A percentile compares a stretch with the other conserved stretches of the same genome.
phyloP scores from a whole-genome alignment of 2,329 filamentous ascomycete species.

The Aspergillus proliferans region DNA sequence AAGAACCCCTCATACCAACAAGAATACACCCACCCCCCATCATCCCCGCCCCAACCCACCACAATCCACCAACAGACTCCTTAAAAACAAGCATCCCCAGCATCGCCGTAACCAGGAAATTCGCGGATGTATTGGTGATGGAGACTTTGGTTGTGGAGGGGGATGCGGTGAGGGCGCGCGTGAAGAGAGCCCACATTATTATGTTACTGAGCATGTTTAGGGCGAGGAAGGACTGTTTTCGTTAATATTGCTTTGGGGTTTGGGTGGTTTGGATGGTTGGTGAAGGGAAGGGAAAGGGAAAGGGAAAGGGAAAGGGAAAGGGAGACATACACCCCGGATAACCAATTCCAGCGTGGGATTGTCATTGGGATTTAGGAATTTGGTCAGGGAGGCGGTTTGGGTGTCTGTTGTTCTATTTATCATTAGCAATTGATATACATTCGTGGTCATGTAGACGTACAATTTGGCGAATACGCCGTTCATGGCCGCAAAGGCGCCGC shows the following conservation, averaged over 20 bases:
- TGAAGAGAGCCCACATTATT: constrained; percentile 61
- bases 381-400: constrained; percentile 49
- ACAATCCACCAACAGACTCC: constrained; percentile 51
- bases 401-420: constrained; percentile 52
- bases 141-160: constrained; percentile 57
- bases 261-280: not conserved
- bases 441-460: constrained; percentile 28
- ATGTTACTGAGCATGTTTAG: constrained; percentile 58
- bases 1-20: constrained; percentile 51
- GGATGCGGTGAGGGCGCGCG: constrained; percentile 54
- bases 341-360: constrained; percentile 43
- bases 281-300: not conserved
- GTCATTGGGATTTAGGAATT: constrained; percentile 37
- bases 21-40: constrained; percentile 58
- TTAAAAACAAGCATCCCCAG: constrained; percentile 54
- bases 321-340: constrained; percentile 46
- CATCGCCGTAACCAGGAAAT: constrained; percentile 57
- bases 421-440: not conserved
- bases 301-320: not conserved
- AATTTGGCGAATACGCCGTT: constrained; percentile 64
- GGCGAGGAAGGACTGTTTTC: constrained; percentile 49
- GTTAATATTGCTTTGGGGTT: constrained; percentile 13
- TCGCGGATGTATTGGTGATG: constrained; percentile 59
- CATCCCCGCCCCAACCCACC: constrained; percentile 57
- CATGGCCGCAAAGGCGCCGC: constrained; percentile 56